These are phyloP conservation scores for Tylopilus balloui DNA, from an alignment of 768 basidiomycete genomes.

Conservation along the genomic window DNA sequence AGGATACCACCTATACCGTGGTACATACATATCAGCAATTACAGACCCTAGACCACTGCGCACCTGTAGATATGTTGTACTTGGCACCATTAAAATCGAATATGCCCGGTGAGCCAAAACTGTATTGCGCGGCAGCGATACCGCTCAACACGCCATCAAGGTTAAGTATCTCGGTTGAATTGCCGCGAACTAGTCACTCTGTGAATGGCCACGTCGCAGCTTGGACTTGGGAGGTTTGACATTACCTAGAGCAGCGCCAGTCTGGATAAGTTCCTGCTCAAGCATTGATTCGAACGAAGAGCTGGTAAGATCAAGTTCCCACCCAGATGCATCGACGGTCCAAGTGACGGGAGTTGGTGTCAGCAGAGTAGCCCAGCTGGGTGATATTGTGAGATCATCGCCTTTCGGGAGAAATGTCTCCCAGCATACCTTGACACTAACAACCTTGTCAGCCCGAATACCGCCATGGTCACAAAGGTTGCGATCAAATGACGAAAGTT, in stretches of 20 bases:
- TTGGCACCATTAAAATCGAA: constrained; percentile 14
- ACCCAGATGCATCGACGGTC: not conserved
- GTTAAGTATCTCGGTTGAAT: constrained; percentile 11
- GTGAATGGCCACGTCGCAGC: not conserved
- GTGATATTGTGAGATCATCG: not conserved
- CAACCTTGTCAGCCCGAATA: constrained; percentile 10
- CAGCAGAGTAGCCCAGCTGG: constrained; percentile 14
- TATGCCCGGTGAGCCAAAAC: constrained; percentile 4
- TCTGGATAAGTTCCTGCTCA: not conserved
- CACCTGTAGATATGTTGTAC: constrained; percentile 16
- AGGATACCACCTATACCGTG: constrained; percentile 7
- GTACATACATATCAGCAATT: not conserved
- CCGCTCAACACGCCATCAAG: constrained; percentile 12
- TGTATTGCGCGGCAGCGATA: constrained; percentile 11
- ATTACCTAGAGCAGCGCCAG: constrained; percentile 1
- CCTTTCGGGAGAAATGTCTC: too few relatives aligned
- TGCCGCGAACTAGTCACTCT: constrained; percentile 5
- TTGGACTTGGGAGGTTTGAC: not conserved
- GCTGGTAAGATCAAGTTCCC: constrained; percentile 7
- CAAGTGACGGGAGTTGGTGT: constrained; percentile 3
- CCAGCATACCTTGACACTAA: constrained; percentile 15
- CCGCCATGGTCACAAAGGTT: not conserved
- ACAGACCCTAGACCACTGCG: not conserved
- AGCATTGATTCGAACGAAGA: not conserved
- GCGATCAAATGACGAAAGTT: not conserved